phyloP scores from a whole-genome alignment of 768 basidiomycete species.

The Suillus hirtellus region DNA sequence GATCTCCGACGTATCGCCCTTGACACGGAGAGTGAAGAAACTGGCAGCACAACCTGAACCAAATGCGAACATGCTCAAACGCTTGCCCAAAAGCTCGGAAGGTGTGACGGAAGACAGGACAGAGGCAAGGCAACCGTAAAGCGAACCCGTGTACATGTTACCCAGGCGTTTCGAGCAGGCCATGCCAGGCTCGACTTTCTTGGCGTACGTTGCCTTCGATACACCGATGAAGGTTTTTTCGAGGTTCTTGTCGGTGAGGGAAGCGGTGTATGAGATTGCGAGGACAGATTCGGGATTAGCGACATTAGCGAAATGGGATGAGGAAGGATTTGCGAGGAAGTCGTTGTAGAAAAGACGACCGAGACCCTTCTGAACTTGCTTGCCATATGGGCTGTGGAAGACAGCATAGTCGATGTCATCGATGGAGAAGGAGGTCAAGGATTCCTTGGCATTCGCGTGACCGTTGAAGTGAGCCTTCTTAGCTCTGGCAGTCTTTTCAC shows the following conservation, averaged over 20 bases:
- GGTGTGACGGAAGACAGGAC: slow-evolving; percentile 76
- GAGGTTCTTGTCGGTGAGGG: slow-evolving; percentile 90
- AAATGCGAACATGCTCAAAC: slow-evolving; percentile 94
- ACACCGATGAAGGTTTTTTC: slow-evolving; percentile 92
- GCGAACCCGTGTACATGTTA: slow-evolving; percentile 98
- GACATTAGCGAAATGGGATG: slow-evolving; percentile 67
- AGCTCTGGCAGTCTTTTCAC: slow-evolving; percentile 73
- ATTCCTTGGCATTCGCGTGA: slow-evolving; percentile 34
- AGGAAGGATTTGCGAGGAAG: slow-evolving; percentile 77
- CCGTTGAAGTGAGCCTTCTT: slow-evolving; percentile 48
- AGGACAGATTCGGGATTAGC: slow-evolving; percentile 73
- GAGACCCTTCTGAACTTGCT: slow-evolving; percentile 96
- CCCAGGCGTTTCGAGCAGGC: slow-evolving; percentile 88
- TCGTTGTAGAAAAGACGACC: slow-evolving; percentile 92
- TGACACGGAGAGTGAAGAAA: slow-evolving; percentile 87
- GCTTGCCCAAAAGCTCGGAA: slow-evolving; percentile 72
- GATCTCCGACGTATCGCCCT: slow-evolving; percentile 86
- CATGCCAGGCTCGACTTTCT: slow-evolving; percentile 80
- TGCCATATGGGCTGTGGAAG: slow-evolving; percentile 98
- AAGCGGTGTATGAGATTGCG: slow-evolving; percentile 62
- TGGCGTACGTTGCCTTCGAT: slow-evolving; percentile 72
- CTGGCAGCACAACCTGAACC: slow-evolving; percentile 93
- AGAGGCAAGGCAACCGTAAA: slow-evolving; percentile 93
- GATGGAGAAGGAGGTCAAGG: slow-evolving; percentile 65
- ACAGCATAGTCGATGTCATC: slow-evolving; percentile 88